phyloP scores from a whole-genome alignment of 306 rosid species.

The Pterocarpus macrocarpus region DNA sequence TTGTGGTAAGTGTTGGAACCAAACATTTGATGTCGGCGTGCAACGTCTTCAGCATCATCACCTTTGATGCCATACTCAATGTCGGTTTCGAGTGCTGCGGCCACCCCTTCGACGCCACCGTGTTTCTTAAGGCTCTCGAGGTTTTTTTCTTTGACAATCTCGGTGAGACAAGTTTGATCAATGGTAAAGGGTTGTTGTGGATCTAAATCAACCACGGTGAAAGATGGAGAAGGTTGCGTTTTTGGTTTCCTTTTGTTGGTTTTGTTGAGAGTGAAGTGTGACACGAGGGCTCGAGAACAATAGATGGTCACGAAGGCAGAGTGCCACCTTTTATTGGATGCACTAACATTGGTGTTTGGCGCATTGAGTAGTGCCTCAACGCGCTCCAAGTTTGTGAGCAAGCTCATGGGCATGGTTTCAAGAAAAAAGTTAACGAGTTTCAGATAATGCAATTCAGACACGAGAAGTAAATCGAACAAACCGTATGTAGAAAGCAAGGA shows the following conservation, averaged over 20 bases:
- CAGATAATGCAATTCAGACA: not conserved
- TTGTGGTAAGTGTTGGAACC: constrained; percentile 50
- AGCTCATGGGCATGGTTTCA: constrained; percentile 29
- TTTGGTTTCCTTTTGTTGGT: not conserved
- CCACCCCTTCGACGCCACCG: constrained; percentile 54
- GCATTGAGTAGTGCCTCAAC: constrained; percentile 36
- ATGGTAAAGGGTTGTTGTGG: constrained; percentile 28
- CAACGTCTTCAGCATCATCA: constrained; percentile 2
- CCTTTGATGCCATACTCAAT: constrained; percentile 32
- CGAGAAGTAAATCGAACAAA: too few relatives aligned
- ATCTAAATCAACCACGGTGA: constrained; percentile 38
- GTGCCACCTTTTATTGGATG: constrained; percentile 57
- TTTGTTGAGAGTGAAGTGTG: constrained; percentile 12
- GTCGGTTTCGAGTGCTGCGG: constrained; percentile 46
- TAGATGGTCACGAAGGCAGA: constrained; percentile 56
- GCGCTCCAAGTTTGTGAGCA: constrained; percentile 26
- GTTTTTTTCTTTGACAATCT: constrained; percentile 55
- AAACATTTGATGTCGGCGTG: constrained; percentile 40
- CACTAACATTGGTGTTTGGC: not conserved
- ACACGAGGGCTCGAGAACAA: constrained; percentile 61
- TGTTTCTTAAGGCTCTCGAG: constrained; percentile 20
- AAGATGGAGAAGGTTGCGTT: constrained; percentile 29
- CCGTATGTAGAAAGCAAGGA: too few relatives aligned
- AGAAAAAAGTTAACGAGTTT: not conserved
- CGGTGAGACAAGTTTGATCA: constrained; percentile 35